A percentile compares a stretch with the other conserved stretches of the same genome.
Conservation (phyloP, 768 basidiomycete genomes). For the Mycena kentingensis region DNA sequence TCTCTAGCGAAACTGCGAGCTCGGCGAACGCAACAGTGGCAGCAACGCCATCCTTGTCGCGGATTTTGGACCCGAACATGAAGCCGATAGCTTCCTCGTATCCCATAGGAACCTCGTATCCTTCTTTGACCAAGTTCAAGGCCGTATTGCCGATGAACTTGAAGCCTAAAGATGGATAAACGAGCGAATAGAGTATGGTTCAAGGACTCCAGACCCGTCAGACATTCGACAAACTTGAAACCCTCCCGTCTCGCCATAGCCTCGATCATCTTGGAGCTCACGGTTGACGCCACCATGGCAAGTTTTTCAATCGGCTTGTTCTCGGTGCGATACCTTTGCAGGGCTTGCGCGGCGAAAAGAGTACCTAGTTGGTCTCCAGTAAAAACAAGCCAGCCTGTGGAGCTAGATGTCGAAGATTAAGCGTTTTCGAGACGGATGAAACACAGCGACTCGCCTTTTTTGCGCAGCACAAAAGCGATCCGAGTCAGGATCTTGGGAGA, state of each 20-base stretch:
- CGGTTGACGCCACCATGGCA: conserved; percentile 87
- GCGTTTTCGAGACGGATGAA: conserved; percentile 2
- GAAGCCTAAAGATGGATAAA: conserved; percentile 55
- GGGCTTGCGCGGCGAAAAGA: conserved; percentile 44
- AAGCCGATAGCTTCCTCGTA: conserved; percentile 94
- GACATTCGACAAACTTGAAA: conserved; percentile 81
- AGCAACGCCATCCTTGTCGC: conserved; percentile 88
- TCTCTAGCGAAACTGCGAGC: conserved; percentile 54
- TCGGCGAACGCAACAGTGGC: conserved; percentile 78
- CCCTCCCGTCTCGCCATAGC: conserved; percentile 74
- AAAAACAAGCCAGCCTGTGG: conserved; percentile 70
- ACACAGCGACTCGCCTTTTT: conserved; percentile 46
- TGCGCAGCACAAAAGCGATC: conserved; percentile 83
- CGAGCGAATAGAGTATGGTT: conserved; percentile 18
- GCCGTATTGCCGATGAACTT: conserved; percentile 90
- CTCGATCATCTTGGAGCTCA: conserved; percentile 89
- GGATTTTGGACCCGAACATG: conserved; percentile 78
- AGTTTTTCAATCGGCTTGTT: conserved; percentile 56
- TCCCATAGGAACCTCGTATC: conserved; percentile 76
- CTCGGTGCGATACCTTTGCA: conserved; percentile 44
- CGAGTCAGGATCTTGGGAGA: conserved; percentile 90
- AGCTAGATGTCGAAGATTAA: conserved; percentile 27
- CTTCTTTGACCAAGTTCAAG: conserved; percentile 59
- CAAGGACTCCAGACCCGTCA: conserved; percentile 59
- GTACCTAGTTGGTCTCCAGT: conserved; percentile 84